A percentile compares a stretch with the other conserved stretches of the same genome.
Evolutionary conservation across 2,329 filamentous ascomycete genomes (phyloP).

Genomic region (Chrysoporthe cubensis): DNA sequence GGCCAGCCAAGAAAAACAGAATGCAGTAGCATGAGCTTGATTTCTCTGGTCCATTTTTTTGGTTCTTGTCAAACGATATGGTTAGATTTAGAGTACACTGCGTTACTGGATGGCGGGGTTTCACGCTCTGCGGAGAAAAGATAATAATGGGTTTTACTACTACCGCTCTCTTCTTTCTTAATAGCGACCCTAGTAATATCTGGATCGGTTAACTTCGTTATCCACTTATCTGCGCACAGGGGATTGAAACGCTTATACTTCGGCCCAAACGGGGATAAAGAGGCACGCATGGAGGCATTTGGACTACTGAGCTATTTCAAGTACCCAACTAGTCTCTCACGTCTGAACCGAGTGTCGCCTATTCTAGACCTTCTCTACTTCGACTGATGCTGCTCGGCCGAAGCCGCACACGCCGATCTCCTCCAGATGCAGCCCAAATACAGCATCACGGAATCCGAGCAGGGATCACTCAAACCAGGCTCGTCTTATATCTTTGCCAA

Average conservation of each 20-base stretch:
- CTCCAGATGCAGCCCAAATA: not conserved
- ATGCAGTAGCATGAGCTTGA: too few relatives aligned
- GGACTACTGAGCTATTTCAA: not conserved
- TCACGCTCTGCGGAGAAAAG: not conserved
- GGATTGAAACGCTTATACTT: not conserved
- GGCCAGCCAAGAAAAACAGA: too few relatives aligned
- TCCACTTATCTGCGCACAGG: not conserved
- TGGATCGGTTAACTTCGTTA: not conserved
- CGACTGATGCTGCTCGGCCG: not conserved
- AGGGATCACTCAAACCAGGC: constrained; percentile 2
- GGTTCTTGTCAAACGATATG: too few relatives aligned
- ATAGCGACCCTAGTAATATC: not conserved
- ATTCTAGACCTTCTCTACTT: not conserved
- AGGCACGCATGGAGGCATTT: not conserved
- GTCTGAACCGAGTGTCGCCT: constrained; percentile 6
- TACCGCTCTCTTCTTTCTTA: not conserved
- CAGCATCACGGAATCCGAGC: not conserved
- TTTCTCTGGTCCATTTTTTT: too few relatives aligned
- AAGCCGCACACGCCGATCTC: not conserved
- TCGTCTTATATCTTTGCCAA: constrained; percentile 1
- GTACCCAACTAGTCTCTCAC: not conserved
- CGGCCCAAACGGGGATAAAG: not conserved
- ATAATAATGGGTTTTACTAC: not conserved
- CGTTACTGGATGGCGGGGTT: too few relatives aligned
- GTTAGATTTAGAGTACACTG: too few relatives aligned